Percentiles rank a stretch among this genome's conserved stretches.
phyloP scores from a whole-genome alignment of 2,329 filamentous ascomycete species.

The Fusarium transvaalense region DNA sequence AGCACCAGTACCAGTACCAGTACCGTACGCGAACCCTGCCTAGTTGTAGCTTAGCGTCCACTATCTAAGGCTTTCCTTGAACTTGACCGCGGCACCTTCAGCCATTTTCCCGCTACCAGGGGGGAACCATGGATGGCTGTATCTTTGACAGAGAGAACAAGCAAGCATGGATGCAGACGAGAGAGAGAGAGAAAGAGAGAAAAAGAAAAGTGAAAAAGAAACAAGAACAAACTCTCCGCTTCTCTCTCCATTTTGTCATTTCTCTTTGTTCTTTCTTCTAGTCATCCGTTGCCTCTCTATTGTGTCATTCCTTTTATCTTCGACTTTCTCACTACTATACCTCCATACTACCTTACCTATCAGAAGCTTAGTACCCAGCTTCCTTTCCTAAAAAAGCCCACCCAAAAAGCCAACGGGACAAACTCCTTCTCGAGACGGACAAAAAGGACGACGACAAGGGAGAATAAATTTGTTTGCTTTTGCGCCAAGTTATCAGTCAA shows the following conservation, averaged over 20 bases:
- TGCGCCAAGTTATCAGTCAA: constrained; percentile 20
- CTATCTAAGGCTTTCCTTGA: constrained; percentile 3
- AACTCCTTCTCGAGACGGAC: not conserved
- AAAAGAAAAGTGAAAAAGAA: constrained; percentile 9
- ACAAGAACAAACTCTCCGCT: constrained; percentile 16
- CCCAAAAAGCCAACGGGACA: constrained; percentile 3
- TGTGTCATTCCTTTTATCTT: constrained; percentile 18
- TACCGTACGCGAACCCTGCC: not conserved
- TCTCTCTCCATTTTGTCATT: constrained; percentile 11
- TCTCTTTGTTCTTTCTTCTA: constrained; percentile 17
- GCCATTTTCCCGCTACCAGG: constrained; percentile 39
- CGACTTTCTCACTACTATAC: constrained; percentile 3
- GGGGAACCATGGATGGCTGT: constrained; percentile 15
- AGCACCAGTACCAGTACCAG: no score
- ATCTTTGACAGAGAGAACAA: constrained; percentile 7
- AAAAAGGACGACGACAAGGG: constrained; percentile 8
- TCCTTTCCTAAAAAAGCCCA: not conserved
- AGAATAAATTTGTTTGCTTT: constrained; percentile 38
- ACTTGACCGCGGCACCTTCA: constrained; percentile 38
- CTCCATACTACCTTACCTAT: not conserved
- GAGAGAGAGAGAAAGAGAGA: not conserved
- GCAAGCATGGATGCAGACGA: constrained; percentile 12
- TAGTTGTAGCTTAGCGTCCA: not conserved
- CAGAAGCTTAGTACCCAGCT: constrained; percentile 6
- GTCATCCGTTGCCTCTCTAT: not conserved